Percentiles rank a stretch among this genome's conserved stretches.
These are phyloP conservation scores for Coprinopsis sp. DNA, from an alignment of 768 basidiomycete species.

Conservation along the genomic window DNA sequence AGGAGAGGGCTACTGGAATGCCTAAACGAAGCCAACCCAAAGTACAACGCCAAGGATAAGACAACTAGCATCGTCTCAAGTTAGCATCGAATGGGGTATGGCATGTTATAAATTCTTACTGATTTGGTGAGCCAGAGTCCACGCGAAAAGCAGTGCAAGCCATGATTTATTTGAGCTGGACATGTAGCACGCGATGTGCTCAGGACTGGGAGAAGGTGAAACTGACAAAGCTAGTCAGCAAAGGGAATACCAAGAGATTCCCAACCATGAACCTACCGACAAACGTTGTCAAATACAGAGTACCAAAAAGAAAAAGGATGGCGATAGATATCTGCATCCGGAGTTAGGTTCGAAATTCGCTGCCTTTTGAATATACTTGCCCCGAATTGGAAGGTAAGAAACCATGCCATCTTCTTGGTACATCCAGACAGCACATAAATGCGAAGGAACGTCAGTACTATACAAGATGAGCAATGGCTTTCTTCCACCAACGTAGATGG, in stretches of 20 bases:
- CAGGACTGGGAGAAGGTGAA: neutral
- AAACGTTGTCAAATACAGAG: neutral
- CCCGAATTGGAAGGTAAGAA: neutral
- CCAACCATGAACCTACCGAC: too few relatives aligned
- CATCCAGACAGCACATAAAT: slow-evolving; percentile 3
- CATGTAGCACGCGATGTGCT: neutral
- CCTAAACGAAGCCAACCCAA: neutral
- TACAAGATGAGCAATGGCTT: too few relatives aligned
- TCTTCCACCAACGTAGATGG: too few relatives aligned
- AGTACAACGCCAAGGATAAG: neutral
- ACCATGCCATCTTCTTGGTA: neutral
- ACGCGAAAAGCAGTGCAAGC: neutral
- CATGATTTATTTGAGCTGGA: neutral
- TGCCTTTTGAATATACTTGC: neutral
- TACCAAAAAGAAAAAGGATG: neutral
- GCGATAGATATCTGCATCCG: neutral
- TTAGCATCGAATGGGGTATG: neutral
- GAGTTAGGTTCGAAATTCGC: neutral
- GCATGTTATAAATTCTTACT: neutral
- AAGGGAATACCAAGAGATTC: neutral
- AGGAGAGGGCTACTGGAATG: neutral
- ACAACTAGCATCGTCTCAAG: neutral
- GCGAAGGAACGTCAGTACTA: neutral
- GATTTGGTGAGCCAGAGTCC: neutral
- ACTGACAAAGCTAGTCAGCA: neutral